Evolutionary conservation across 2,329 filamentous ascomycete genomes (phyloP).

Genomic region (Colletotrichum lupini): DNA sequence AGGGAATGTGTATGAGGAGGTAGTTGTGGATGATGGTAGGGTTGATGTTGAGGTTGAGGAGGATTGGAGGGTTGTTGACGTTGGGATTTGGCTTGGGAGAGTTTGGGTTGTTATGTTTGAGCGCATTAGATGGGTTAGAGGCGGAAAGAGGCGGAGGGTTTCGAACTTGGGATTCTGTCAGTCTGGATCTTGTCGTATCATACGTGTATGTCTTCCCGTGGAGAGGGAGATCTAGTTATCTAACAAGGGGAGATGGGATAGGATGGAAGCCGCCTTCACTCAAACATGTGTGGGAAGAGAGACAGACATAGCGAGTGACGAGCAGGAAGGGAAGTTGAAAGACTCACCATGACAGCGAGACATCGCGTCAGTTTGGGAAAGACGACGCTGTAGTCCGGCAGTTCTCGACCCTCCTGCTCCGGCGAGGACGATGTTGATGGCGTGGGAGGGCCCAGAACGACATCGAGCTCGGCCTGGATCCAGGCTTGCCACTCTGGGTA

Average conservation of each 20-base stretch:
- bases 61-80: too few relatives aligned
- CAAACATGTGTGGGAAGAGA: too few relatives aligned
- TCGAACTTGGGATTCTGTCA: background rate
- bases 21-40: slow-evolving; percentile 23
- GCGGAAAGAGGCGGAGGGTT: slow-evolving; percentile 1
- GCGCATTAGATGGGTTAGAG: background rate
- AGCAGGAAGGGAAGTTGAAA: background rate
- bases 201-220: too few relatives aligned
- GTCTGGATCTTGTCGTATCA: background rate
- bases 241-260: too few relatives aligned
- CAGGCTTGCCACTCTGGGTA: slow-evolving; percentile 62
- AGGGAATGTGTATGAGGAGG: slow-evolving; percentile 41
- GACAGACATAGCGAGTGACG: too few relatives aligned
- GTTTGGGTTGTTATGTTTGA: background rate
- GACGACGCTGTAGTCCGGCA: slow-evolving; percentile 48
- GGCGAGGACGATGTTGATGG: slow-evolving; percentile 27
- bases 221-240: too few relatives aligned
- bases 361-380: slow-evolving; percentile 56
- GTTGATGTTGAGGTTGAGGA: background rate
- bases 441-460: slow-evolving; percentile 14
- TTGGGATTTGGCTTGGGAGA: background rate
- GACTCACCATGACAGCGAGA: slow-evolving; percentile 55
- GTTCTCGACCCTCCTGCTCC: slow-evolving; percentile 41
- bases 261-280: too few relatives aligned
- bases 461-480: slow-evolving; percentile 60